Evolutionary conservation across 108 stramenopile species (phyloP).

Genomic region (Pelagomonas calceolata): DNA sequence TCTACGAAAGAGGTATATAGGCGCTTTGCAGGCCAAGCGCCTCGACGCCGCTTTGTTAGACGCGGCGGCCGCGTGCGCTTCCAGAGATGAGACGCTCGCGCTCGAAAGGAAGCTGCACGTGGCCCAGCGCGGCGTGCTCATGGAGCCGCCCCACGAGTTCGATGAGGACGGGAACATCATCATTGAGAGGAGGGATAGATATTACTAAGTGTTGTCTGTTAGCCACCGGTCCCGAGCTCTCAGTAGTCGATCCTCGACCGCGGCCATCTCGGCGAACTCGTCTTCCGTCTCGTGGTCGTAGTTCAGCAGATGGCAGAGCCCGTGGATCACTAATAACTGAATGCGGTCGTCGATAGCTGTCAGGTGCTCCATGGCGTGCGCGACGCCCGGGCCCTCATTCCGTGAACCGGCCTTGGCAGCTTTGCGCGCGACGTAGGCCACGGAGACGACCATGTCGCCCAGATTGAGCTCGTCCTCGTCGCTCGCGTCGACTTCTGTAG

Average conservation of each 20-base stretch:
- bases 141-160: too few relatives aligned
- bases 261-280: slow-evolving; percentile 81
- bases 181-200: too few relatives aligned
- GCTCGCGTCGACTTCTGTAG: slow-evolving; percentile 18
- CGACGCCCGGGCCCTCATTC: slow-evolving; percentile 24
- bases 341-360: slow-evolving; percentile 65
- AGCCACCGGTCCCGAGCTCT: too few relatives aligned
- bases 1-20: too few relatives aligned
- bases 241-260: slow-evolving; percentile 65
- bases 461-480: slow-evolving; percentile 63
- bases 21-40: too few relatives aligned
- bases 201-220: too few relatives aligned
- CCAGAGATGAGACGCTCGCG: too few relatives aligned
- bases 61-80: too few relatives aligned
- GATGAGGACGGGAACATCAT: too few relatives aligned
- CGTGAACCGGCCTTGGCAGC: background rate
- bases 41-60: too few relatives aligned
- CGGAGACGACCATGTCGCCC: slow-evolving; percentile 78
- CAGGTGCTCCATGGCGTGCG: slow-evolving; percentile 63
- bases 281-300: slow-evolving; percentile 87
- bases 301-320: slow-evolving; percentile 84
- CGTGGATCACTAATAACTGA: slow-evolving; percentile 82
- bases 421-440: slow-evolving; percentile 63
- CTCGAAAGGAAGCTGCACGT: too few relatives aligned
- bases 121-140: too few relatives aligned